Conservation (phyloP, 2,329 filamentous ascomycete species). For the Exserohilum turcica region DNA sequence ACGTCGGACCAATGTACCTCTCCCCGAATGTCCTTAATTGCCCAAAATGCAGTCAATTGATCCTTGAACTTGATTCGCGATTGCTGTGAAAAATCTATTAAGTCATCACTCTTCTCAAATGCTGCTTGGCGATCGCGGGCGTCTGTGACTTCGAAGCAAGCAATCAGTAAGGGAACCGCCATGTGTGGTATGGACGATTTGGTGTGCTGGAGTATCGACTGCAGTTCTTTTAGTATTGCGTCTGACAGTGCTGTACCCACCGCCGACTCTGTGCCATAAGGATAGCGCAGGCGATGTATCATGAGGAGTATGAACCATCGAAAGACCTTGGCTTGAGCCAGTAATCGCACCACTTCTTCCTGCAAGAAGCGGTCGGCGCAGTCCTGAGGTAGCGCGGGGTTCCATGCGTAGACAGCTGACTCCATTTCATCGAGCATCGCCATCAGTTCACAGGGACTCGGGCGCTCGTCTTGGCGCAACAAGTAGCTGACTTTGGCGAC, state of each 20-base stretch:
- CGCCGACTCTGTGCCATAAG: conserved; percentile 6
- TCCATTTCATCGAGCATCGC: conserved; percentile 2
- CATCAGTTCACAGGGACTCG: background rate
- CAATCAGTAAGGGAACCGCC: background rate
- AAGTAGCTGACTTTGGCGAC: conserved; percentile 1
- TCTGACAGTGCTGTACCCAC: conserved; percentile 3
- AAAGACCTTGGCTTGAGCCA: conserved; percentile 8
- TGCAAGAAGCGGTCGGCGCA: conserved; percentile 4
- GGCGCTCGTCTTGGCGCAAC: conserved; percentile 2
- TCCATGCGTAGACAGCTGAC: conserved; percentile 1
- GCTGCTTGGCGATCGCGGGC: background rate
- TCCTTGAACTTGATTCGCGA: background rate
- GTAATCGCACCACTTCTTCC: conserved; percentile 6
- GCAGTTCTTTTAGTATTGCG: conserved; percentile 4
- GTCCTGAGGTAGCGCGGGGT: background rate
- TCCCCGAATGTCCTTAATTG: conserved; percentile 7
- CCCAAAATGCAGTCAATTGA: conserved; percentile 8
- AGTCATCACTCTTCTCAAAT: background rate
- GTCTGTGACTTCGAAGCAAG: conserved; percentile 9
- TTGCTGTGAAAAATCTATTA: conserved; percentile 4
- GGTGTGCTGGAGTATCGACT: background rate
- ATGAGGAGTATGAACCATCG: conserved; percentile 7
- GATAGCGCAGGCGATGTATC: conserved; percentile 10
- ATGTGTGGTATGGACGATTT: conserved; percentile 1
- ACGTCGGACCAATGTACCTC: conserved; percentile 10